Evolutionary conservation across 129 eudicot genomes (phyloP).

Genomic region (Calendula officinalis): DNA sequence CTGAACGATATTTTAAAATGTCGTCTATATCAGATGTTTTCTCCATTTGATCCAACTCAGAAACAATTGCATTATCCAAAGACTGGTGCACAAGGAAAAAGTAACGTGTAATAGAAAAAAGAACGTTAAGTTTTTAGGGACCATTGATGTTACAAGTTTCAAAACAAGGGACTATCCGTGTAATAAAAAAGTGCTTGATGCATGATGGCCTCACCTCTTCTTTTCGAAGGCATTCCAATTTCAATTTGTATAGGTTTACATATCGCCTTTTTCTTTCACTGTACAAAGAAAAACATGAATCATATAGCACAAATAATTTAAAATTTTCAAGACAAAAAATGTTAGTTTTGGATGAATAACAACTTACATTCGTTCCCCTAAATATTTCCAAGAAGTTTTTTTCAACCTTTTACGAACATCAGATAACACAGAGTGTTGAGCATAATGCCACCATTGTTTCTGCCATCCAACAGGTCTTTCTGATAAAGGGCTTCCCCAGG

Average conservation of each 20-base stretch:
- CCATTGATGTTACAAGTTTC: too few species aligned
- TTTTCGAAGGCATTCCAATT: conserved; percentile 71
- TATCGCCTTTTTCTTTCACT: conserved; percentile 70
- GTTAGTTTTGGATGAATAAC: not conserved
- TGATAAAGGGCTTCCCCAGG: conserved; percentile 66
- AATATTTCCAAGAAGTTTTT: conserved; percentile 81
- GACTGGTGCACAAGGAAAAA: conserved; percentile 42
- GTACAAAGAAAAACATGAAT: conserved; percentile 32
- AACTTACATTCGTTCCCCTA: conserved; percentile 89
- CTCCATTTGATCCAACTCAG: conserved; percentile 83
- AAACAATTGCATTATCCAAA: conserved; percentile 59
- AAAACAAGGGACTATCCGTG: too few species aligned
- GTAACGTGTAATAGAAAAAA: not conserved
- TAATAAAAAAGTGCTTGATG: too few species aligned
- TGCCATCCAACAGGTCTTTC: conserved; percentile 76
- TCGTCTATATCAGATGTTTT: conserved; percentile 80
- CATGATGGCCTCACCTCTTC: conserved; percentile 62
- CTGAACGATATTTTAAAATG: conserved; percentile 72
- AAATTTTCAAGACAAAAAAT: not conserved
- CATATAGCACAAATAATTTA: too few species aligned
- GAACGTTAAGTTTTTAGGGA: too few species aligned
- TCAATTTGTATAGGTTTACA: conserved; percentile 76
- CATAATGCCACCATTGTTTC: conserved; percentile 93
- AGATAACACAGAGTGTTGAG: conserved; percentile 77
- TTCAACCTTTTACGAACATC: conserved; percentile 77